Conservation (phyloP, 208 protist species). For the Tritrichomonas foetus region DNA sequence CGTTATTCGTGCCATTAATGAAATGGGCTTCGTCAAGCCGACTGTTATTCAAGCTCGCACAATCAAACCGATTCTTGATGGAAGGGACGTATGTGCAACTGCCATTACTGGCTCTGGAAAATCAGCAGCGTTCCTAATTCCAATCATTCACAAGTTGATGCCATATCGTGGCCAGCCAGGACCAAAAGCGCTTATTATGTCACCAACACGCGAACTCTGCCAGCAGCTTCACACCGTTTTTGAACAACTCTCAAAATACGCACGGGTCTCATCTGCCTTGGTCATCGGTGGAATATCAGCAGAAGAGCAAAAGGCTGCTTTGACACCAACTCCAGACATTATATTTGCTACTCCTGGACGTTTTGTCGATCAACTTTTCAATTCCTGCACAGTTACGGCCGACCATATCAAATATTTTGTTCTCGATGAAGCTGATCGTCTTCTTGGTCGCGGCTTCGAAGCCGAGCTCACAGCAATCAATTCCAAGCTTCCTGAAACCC, state of each 20-base stretch:
- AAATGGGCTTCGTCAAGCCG: neutral
- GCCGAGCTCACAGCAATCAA: slow-evolving; percentile 96
- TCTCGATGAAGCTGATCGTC: slow-evolving; percentile 56
- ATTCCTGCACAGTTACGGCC: slow-evolving; percentile 54
- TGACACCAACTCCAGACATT: slow-evolving; percentile 56
- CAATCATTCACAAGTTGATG: slow-evolving; percentile 3
- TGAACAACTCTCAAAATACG: slow-evolving; percentile 57
- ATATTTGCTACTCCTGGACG: slow-evolving; percentile 82
- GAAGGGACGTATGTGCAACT: neutral
- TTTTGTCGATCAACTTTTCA: slow-evolving; percentile 88
- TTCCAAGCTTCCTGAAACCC: slow-evolving; percentile 79
- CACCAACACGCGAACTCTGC: slow-evolving; percentile 86
- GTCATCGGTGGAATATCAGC: slow-evolving; percentile 58
- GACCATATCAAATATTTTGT: slow-evolving; percentile 44
- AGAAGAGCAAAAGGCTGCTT: slow-evolving; percentile 60
- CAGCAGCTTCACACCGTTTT: slow-evolving; percentile 86
- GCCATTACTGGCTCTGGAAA: slow-evolving; percentile 38
- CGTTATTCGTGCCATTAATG: slow-evolving; percentile 30
- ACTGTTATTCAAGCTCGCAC: neutral
- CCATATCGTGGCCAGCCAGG: slow-evolving; percentile 55
- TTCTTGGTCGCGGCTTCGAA: slow-evolving; percentile 79
- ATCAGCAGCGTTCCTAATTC: slow-evolving; percentile 31
- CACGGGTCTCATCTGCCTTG: slow-evolving; percentile 32
- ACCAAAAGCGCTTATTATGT: slow-evolving; percentile 81
- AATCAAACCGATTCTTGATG: neutral